Evolutionary conservation across 306 rosid species (phyloP).

Genomic region (Ammopiptanthus mongolicus): DNA sequence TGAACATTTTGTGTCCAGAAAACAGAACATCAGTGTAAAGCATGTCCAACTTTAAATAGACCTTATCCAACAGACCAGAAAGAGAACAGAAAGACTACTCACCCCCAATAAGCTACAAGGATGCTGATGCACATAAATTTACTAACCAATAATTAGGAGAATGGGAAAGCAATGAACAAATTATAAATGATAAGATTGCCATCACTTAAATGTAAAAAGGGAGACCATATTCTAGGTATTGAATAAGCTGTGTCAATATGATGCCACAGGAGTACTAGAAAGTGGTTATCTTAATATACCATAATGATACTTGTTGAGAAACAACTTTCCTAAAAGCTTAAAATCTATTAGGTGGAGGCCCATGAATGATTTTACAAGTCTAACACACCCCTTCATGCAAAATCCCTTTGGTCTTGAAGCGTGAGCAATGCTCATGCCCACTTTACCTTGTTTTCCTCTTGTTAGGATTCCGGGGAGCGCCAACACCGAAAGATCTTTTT

Average conservation of each 20-base stretch:
- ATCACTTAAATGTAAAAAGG: not conserved
- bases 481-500: no score
- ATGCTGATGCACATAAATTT: not conserved
- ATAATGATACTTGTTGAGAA: not conserved
- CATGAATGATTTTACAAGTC: not conserved
- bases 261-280: not conserved
- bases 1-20: not conserved
- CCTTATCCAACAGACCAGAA: not conserved
- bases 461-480: no score
- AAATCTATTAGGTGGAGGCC: not conserved
- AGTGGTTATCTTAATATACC: not conserved
- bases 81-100: not conserved
- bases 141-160: not conserved
- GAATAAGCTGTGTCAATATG: not conserved
- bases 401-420: not conserved
- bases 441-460: not conserved
- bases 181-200: not conserved
- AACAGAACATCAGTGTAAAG: not conserved
- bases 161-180: not conserved
- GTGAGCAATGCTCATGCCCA: not conserved
- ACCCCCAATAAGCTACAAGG: not conserved
- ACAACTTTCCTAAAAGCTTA: not conserved
- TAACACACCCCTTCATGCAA: not conserved
- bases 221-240: not conserved
- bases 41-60: not conserved